These are phyloP conservation scores for Populus ilicifolia DNA, from an alignment of 345 rosid genomes.

Conservation along the genomic window DNA sequence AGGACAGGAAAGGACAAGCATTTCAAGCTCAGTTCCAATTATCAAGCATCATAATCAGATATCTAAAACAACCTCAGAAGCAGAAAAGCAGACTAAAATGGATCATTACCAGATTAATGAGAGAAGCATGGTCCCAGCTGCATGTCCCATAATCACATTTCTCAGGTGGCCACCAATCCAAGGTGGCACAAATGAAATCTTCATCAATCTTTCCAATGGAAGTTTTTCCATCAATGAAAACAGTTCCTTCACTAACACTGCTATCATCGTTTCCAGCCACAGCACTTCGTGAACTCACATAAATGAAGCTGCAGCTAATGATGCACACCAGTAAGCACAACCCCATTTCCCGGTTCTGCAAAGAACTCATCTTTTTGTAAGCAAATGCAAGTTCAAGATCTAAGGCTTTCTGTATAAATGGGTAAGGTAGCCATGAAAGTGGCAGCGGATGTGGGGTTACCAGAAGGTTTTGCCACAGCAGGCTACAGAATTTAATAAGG, in stretches of 20 bases:
- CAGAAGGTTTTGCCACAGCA: not conserved
- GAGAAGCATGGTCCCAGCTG: constrained; percentile 80
- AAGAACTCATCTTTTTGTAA: constrained; percentile 34
- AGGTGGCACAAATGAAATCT: constrained; percentile 85
- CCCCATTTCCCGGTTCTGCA: constrained; percentile 26
- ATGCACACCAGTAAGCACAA: constrained; percentile 31
- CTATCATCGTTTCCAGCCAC: constrained; percentile 10
- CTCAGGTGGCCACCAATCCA: constrained; percentile 99
- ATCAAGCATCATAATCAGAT: not conserved
- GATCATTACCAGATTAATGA: constrained; percentile 71
- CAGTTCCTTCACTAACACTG: constrained; percentile 35
- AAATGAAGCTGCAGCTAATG: constrained; percentile 9
- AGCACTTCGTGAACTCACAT: constrained; percentile 26
- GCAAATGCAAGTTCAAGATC: constrained; percentile 15
- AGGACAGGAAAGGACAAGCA: not conserved
- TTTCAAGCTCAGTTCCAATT: not conserved
- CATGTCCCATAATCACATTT: constrained; percentile 96
- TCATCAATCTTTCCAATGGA: constrained; percentile 70
- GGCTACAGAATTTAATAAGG: not conserved
- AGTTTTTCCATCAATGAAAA: constrained; percentile 47
- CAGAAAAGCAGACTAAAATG: not conserved
- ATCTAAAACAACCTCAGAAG: not conserved
- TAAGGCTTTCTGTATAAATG: constrained; percentile 8
- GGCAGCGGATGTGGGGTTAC: not conserved
- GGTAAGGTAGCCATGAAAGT: constrained; percentile 11